These are phyloP conservation scores for Colletotrichum kahawae DNA, from an alignment of 2,329 filamentous ascomycete genomes.

Conservation along the genomic window DNA sequence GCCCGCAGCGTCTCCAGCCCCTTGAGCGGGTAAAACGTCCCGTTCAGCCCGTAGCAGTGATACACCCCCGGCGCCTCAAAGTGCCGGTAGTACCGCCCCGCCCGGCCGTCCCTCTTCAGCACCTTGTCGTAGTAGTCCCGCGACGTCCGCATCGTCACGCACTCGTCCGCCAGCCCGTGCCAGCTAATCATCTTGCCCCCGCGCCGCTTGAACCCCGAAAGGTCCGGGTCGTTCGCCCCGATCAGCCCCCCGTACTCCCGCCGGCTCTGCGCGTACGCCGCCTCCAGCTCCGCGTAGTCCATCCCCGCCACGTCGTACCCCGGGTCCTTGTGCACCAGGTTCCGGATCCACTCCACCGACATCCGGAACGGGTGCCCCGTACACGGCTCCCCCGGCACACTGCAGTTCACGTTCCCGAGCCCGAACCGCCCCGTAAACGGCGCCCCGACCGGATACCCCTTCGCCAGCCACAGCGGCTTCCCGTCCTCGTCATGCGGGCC, in stretches of 20 bases:
- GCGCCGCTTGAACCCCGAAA: slow-evolving; percentile 31
- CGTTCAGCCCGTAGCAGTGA: slow-evolving; percentile 43
- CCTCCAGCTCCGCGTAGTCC: not conserved
- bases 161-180: slow-evolving; percentile 44
- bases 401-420: slow-evolving; percentile 19
- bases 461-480: slow-evolving; percentile 2
- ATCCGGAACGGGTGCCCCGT: slow-evolving; percentile 13
- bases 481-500: slow-evolving; percentile 6
- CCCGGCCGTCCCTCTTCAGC: not conserved
- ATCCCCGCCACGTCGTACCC: slow-evolving; percentile 3
- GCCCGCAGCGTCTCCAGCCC: slow-evolving; percentile 11
- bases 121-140: slow-evolving; percentile 32
- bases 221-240: slow-evolving; percentile 32
- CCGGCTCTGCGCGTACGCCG: slow-evolving; percentile 1
- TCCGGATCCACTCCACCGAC: slow-evolving; percentile 20
- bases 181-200: slow-evolving; percentile 49
- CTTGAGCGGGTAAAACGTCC: slow-evolving; percentile 15
- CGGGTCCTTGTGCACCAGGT: slow-evolving; percentile 11
- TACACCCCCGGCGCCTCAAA: slow-evolving; percentile 57
- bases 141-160: slow-evolving; percentile 38
- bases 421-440: slow-evolving; percentile 18
- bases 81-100: slow-evolving; percentile 51
- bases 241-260: slow-evolving; percentile 26
- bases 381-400: not conserved
- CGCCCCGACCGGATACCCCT: slow-evolving; percentile 8